These are phyloP conservation scores for Lentinula edodes DNA, from an alignment of 768 basidiomycete genomes.

Conservation along the genomic window DNA sequence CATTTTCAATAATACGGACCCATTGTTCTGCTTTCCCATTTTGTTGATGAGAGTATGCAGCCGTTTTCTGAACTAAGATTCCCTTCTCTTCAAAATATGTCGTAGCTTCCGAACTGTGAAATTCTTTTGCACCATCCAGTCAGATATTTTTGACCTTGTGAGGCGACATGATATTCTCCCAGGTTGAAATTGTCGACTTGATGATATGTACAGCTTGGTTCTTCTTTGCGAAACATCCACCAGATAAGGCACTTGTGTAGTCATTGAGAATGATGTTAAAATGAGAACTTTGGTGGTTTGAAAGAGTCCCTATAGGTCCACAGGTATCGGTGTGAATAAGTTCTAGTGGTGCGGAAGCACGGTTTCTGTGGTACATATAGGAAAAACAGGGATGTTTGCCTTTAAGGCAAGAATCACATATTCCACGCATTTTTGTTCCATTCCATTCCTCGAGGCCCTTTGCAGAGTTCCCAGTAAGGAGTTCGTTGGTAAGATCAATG, in stretches of 20 bases:
- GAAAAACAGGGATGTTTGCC: not conserved
- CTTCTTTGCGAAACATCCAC: no score
- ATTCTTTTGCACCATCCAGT: not conserved
- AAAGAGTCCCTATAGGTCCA: no score
- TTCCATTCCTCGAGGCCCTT: not conserved
- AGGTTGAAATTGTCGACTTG: no score
- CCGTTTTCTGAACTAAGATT: constrained; percentile 7
- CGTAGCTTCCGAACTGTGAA: not conserved
- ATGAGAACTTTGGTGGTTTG: no score
- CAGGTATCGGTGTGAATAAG: not conserved
- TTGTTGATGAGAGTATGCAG: constrained; percentile 27
- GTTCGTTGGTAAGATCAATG: not conserved
- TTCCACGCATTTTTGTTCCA: not conserved
- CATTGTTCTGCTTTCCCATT: constrained; percentile 37
- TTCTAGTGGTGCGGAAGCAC: not conserved
- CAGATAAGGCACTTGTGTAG: no score
- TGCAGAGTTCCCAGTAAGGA: not conserved
- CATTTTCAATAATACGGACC: constrained; percentile 30
- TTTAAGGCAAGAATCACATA: not conserved
- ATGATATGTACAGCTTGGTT: no score
- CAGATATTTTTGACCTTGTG: not conserved
- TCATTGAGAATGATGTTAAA: no score
- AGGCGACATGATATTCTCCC: no score
- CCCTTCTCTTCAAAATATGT: constrained; percentile 11
- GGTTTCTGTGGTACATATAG: not conserved